Evolutionary conservation across 257 asterid species (phyloP), one percentile per base, ranked within the genome.

Genomic region (Solanum tacnaense): DNA sequence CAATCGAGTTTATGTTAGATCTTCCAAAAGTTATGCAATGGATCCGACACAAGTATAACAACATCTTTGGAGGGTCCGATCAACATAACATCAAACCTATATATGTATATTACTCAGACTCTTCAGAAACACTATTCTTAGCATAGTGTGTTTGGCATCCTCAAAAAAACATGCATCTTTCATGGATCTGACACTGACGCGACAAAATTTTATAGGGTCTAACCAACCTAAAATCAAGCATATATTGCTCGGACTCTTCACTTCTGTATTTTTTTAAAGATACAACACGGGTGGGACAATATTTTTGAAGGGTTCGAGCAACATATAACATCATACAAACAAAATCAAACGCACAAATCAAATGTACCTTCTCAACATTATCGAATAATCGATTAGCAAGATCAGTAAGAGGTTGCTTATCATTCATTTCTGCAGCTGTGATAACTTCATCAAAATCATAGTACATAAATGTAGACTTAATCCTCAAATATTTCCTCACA

Each of bases 341-440:
- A 1, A 31, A 41, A 36, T 65, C 32, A 46, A 32, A 39, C 12
- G 36, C 8, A 23, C 7, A 5, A 84, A 56, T 31, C 27, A 11
- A 70, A 18, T 11, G 35, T 87, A 94, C 98, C 96, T 91, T 90
- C 82, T 96, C 99, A 39, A 95, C 84, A 32, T 83, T 96, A 91
- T 96, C 96, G 32, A 96, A 96, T 86, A 96, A 89, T n/a, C 94
- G 91, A 84, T 95, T 96, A 39, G 98, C 98, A 71, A 95, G 98
- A 78, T 93, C 94, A 3, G 86, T 91, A 3, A 96, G 94, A 31
- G 94, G 84, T 88, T 90, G 89, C 90, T 94, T 94, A 39, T 96
- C 96, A 81, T 88, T 91, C 1, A 35, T 88, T 0, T 93, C 34
- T 9, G 98, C 93, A 15, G 97, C 97, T 0, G 98, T 88, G 87